phyloP scores from a whole-genome alignment of 495 filamentous ascomycete genomes.

The Chaetomium cochliodes region DNA sequence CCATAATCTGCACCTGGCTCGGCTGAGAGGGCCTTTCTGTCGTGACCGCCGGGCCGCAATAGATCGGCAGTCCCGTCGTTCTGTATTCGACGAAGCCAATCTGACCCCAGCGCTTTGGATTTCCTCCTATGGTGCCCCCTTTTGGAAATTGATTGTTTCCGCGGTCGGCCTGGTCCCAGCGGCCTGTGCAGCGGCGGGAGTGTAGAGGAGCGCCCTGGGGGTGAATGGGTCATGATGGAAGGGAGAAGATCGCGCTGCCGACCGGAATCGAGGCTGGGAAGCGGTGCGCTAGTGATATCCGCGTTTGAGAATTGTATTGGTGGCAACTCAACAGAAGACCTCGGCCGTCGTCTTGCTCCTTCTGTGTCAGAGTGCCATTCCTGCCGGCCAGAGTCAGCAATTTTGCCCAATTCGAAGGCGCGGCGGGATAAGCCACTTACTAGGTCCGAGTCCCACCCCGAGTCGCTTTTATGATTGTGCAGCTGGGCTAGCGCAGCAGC shows the following conservation, averaged over 20 bases:
- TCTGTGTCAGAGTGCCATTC: conserved; percentile 74
- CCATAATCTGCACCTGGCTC: conserved; percentile 77
- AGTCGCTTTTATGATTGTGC: conserved; percentile 71
- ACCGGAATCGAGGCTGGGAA: conserved; percentile 59
- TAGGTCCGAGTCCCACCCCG: conserved; percentile 81
- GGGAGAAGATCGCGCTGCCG: conserved; percentile 71
- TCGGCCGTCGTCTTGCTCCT: conserved; percentile 50
- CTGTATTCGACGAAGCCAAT: conserved; percentile 52
- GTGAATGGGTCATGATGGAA: conserved; percentile 75
- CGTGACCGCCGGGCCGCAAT: conserved; percentile 67
- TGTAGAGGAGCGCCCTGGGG: conserved; percentile 82
- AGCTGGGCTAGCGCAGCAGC: conserved; percentile 86
- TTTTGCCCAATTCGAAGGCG: not conserved
- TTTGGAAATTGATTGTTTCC: conserved; percentile 82
- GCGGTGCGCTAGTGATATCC: conserved; percentile 69
- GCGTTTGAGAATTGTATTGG: conserved; percentile 59
- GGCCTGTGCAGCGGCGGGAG: conserved; percentile 74
- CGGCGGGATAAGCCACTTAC: conserved; percentile 54
- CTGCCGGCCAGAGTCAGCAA: conserved; percentile 37
- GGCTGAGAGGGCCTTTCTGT: conserved; percentile 79
- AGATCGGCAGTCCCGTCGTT: conserved; percentile 42
- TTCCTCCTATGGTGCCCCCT: conserved; percentile 72
- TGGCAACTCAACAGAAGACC: conserved; percentile 70
- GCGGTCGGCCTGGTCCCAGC: conserved; percentile 60
- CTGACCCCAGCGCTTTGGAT: conserved; percentile 58